phyloP scores from a whole-genome alignment of 2,329 filamentous ascomycete species.

The Cladosporium sphaerospermum region DNA sequence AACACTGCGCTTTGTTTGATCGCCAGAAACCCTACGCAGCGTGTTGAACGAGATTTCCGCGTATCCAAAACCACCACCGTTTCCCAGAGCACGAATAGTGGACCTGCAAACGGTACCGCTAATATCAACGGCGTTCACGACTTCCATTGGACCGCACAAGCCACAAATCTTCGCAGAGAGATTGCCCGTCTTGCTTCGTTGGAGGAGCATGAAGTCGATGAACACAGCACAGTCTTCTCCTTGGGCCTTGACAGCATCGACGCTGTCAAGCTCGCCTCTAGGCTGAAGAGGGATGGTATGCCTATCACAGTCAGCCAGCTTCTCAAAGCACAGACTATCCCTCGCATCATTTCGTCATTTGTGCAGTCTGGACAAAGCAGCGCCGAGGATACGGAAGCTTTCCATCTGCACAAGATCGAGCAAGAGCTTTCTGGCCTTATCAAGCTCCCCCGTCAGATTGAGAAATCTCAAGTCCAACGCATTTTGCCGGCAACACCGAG shows the following conservation, averaged over 20 bases:
- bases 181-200: constrained; percentile 58
- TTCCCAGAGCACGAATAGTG: neutral
- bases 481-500: constrained; percentile 72
- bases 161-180: constrained; percentile 51
- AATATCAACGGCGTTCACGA: constrained; percentile 22
- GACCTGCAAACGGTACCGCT: neutral
- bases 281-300: constrained; percentile 57
- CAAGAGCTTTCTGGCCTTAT: constrained; percentile 6
- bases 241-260: constrained; percentile 90
- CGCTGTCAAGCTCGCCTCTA: constrained; percentile 73
- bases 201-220: constrained; percentile 45
- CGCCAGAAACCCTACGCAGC: constrained; percentile 27
- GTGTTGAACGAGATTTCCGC: constrained; percentile 12
- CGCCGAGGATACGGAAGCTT: constrained; percentile 12
- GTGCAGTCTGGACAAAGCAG: neutral
- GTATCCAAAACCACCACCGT: neutral
- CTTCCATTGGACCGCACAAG: constrained; percentile 56
- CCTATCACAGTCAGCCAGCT: constrained; percentile 66
- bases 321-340: constrained; percentile 64
- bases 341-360: constrained; percentile 45
- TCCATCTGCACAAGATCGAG: neutral
- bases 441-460: neutral
- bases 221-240: constrained; percentile 64
- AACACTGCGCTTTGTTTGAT: constrained; percentile 34
- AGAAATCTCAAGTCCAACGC: constrained; percentile 40